Percentiles rank a stretch among this genome's conserved stretches.
Evolutionary conservation across 75 land plant genomes (phyloP).

Genomic region (Cunninghamia lanceolata): DNA sequence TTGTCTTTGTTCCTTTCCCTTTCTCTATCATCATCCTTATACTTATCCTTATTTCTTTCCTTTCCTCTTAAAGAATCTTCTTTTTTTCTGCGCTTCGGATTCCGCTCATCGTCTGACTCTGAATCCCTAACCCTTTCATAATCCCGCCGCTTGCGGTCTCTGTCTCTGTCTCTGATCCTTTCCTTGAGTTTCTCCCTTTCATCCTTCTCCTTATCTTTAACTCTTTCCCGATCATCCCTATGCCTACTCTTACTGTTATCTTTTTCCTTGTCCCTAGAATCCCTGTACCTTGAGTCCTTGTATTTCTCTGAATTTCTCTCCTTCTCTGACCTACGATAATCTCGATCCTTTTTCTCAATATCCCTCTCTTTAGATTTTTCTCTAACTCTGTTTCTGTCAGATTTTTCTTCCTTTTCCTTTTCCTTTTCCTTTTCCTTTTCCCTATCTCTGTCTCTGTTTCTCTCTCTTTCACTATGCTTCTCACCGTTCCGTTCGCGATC

Average conservation of each 20-base stretch:
- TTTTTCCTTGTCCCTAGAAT: conserved; percentile 7
- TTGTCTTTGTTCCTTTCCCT: conserved; percentile 8
- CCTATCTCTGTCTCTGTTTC: conserved; percentile 7
- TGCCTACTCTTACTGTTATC: background rate
- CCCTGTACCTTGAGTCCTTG: background rate
- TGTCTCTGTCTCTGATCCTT: conserved; percentile 15
- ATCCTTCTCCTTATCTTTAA: background rate
- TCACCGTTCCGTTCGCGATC: conserved; percentile 36
- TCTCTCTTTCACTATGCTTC: conserved; percentile 13
- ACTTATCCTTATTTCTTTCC: conserved; percentile 11
- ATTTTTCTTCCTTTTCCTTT: background rate
- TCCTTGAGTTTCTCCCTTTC: conserved; percentile 3
- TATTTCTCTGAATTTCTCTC: background rate
- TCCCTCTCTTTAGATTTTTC: conserved; percentile 13
- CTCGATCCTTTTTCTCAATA: conserved; percentile 15
- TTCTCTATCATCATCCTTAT: conserved; percentile 10
- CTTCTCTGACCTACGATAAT: conserved; percentile 1
- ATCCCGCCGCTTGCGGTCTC: background rate
- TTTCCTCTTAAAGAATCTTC: background rate
- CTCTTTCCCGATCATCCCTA: background rate
- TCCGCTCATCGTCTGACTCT: conserved; percentile 22
- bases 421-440: conserved; percentile 10
- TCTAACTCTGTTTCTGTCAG: background rate
- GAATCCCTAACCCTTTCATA: conserved; percentile 8
- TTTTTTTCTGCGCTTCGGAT: conserved; percentile 15